Percentiles rank a stretch among this genome's conserved stretches.
Evolutionary conservation across 2,329 filamentous ascomycete genomes (phyloP).

Genomic region (Penicillium sp.): DNA sequence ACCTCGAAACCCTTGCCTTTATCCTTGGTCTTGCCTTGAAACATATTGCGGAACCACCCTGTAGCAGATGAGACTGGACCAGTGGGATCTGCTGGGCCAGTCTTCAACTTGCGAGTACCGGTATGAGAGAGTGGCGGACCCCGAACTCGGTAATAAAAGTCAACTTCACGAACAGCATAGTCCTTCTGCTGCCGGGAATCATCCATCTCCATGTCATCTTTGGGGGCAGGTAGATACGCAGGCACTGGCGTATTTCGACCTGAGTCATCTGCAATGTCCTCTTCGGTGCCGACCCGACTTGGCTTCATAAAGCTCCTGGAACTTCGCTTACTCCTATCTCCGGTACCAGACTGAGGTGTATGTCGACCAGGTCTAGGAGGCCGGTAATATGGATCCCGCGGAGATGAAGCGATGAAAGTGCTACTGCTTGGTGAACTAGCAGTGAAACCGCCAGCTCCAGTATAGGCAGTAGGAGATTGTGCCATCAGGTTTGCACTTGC

Average conservation of each 20-base stretch:
- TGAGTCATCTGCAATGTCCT: constrained; percentile 40
- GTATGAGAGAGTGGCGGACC: constrained; percentile 83
- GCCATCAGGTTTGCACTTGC: constrained; percentile 64
- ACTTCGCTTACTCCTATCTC: constrained; percentile 38
- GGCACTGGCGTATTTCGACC: constrained; percentile 52
- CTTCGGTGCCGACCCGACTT: constrained; percentile 35
- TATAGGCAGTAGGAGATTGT: constrained; percentile 76
- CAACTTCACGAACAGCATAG: constrained; percentile 90
- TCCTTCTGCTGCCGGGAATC: constrained; percentile 62
- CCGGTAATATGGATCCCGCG: constrained; percentile 82
- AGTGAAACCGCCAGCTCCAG: constrained; percentile 57
- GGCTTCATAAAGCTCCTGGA: constrained; percentile 47
- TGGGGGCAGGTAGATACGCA: constrained; percentile 54
- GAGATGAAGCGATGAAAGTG: constrained; percentile 48
- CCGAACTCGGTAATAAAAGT: constrained; percentile 93
- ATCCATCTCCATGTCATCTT: constrained; percentile 56
- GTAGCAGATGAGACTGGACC: constrained; percentile 85
- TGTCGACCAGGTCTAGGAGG: constrained; percentile 72
- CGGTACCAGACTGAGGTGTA: constrained; percentile 56
- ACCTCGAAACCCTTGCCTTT: constrained; percentile 97
- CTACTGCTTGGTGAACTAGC: constrained; percentile 40
- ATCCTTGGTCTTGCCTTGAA: constrained; percentile 86
- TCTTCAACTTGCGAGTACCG: constrained; percentile 81
- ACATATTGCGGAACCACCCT: constrained; percentile 79
- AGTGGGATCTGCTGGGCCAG: constrained; percentile 91